phyloP scores from a whole-genome alignment of 1,284 basidiomycete genomes.

The Heterobasidion irregulare region DNA sequence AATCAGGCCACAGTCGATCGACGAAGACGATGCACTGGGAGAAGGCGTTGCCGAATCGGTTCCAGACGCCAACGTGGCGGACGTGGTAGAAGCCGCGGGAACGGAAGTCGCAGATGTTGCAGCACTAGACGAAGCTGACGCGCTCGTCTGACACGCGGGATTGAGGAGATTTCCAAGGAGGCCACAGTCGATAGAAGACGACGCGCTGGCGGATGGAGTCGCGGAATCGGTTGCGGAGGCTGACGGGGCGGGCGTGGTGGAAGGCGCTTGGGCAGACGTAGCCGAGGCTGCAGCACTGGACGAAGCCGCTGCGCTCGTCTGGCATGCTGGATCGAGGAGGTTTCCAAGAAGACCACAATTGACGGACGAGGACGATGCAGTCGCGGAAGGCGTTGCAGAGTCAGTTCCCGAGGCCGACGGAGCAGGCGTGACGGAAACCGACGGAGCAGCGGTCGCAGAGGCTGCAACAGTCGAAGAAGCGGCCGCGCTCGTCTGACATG shows the following conservation, averaged over 20 bases:
- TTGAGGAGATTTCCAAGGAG: conserved; percentile 13
- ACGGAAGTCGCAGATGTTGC: background rate
- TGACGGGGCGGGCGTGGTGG: conserved; percentile 2
- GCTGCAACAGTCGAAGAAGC: background rate
- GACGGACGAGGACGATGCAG: conserved; percentile 1
- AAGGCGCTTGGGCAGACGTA: background rate
- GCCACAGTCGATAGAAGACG: conserved; percentile 6
- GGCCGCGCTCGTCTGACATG: background rate
- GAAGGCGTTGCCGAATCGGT: conserved; percentile 1
- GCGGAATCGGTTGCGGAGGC: conserved; percentile 5
- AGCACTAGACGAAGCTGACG: background rate
- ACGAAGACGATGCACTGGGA: background rate
- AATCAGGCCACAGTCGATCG: background rate
- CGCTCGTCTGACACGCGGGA: background rate
- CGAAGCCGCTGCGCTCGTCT: background rate
- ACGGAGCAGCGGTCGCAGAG: background rate
- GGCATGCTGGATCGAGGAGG: conserved; percentile 1
- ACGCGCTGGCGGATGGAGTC: conserved; percentile 6
- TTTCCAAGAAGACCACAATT: conserved; percentile 14
- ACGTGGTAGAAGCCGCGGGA: background rate
- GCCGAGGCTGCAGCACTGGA: background rate
- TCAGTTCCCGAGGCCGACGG: conserved; percentile 4
- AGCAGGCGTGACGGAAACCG: conserved; percentile 1
- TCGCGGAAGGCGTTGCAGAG: conserved; percentile 8
- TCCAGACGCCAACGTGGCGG: background rate